Evolutionary conservation across 2,329 filamentous ascomycete genomes (phyloP).

Genomic region (Emmonsia crescens): DNA sequence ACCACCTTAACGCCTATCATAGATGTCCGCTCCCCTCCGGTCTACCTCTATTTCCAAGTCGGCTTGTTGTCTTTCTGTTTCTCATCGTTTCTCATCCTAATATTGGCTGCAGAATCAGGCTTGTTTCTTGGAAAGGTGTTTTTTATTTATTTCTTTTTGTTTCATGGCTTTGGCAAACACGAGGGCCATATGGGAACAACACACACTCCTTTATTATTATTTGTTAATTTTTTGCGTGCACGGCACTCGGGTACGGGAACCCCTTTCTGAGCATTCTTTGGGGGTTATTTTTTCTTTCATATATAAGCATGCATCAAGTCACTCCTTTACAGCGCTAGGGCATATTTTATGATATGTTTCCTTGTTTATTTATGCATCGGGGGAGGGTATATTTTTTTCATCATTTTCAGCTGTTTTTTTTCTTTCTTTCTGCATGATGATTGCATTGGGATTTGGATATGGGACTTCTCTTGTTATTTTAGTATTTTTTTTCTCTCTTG

Average conservation of each 20-base stretch:
- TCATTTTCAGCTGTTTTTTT: too few relatives aligned
- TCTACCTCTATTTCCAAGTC: background rate
- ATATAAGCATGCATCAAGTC: conserved; percentile 11
- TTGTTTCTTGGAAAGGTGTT: conserved; percentile 12
- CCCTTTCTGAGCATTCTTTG: conserved; percentile 7
- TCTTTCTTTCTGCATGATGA: conserved; percentile 6
- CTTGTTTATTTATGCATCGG: conserved; percentile 2
- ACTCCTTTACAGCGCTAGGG: conserved; percentile 9
- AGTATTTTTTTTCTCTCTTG: background rate
- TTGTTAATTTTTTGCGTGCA: background rate
- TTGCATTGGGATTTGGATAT: conserved; percentile 11
- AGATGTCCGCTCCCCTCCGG: background rate
- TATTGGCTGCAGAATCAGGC: conserved; percentile 6
- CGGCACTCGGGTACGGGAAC: conserved; percentile 4
- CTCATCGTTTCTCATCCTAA: conserved; percentile 7
- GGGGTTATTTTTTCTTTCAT: conserved; percentile 4
- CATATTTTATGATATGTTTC: background rate
- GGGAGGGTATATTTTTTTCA: background rate
- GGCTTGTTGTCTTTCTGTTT: background rate
- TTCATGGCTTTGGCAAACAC: conserved; percentile 3
- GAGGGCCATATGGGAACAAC: background rate
- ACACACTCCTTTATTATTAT: conserved; percentile 8
- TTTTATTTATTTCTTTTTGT: conserved; percentile 2
- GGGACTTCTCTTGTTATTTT: conserved; percentile 6
- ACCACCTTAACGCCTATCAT: background rate